Evolutionary conservation across 495 filamentous ascomycete species (phyloP), one percentile per base, ranked within the genome.

Genomic region (Mytilinidion resinicola): DNA sequence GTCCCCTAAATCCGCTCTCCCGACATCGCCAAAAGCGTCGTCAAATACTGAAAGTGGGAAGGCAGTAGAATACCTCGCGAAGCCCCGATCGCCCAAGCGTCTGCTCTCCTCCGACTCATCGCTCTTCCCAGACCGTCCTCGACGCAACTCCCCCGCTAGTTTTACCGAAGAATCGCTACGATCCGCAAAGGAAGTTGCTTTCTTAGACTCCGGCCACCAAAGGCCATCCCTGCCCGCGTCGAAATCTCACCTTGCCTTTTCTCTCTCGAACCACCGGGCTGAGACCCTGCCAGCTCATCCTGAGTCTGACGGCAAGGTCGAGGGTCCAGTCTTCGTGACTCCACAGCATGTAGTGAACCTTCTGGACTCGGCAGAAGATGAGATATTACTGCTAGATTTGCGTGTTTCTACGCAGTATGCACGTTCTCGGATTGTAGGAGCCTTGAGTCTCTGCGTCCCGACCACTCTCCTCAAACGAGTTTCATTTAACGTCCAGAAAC

Each of bases 361-460:
- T 19, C 67, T 96, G n/a, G 72, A 82, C 51, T 73, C 74, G 10
- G 63, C 76, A 9, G 69, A 73, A 9, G 73, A 82, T 12, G 78
- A 86, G 19, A 68, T 87, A 4, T 74, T 98, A 52, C 63, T 98
- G 3, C 71, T 98, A n/a, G 93, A 98, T 72, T 80, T 98, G 34
- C 84, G 93, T 17, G 89, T 93, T 7, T 90, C 85, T 57, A 86
- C 89, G 9, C 88, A 91, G 64, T 96, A 85, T 68, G 78, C 85
- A 10, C 77, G 83, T 41, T 85, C 87, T 47, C 82, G 87, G 25
- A 88, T 98, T 19, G 68, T 74, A 42, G 85, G 85, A 6, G 90
- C 93, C 0, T 71, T 98, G 46, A 97, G 95, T 72, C 78, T 98
- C 11, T 97, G 95, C 60, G 95, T 97, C 55, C 93, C 93, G 0